These are phyloP conservation scores for Citrus reticulata DNA, from an alignment of 345 rosid species.

Conservation along the genomic window DNA sequence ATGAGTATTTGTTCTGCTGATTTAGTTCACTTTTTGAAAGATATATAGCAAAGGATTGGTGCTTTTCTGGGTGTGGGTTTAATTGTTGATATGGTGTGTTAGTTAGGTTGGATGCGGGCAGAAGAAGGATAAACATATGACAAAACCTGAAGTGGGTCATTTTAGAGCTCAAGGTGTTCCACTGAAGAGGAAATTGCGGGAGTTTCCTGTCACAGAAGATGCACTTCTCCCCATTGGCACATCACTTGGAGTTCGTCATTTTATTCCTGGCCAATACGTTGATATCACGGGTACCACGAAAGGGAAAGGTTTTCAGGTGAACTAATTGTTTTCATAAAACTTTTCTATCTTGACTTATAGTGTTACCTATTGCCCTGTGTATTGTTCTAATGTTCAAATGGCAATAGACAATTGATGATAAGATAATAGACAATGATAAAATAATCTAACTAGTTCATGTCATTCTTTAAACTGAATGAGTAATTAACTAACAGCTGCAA, in stretches of 20 bases:
- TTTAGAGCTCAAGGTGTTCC: conserved; percentile 96
- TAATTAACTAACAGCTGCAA: neutral
- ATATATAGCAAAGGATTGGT: neutral
- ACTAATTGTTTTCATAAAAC: neutral
- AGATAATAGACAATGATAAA: neutral
- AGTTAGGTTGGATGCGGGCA: conserved; percentile 89
- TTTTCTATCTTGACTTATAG: neutral
- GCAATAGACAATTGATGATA: neutral
- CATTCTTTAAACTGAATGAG: neutral
- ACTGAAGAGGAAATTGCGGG: conserved; percentile 83
- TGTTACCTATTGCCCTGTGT: neutral
- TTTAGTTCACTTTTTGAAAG: neutral
- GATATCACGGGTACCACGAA: conserved; percentile 84
- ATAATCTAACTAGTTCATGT: neutral
- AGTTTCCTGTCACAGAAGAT: conserved; percentile 93
- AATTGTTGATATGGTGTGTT: conserved; percentile 31
- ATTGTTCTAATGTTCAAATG: neutral
- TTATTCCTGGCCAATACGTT: conserved; percentile 83
- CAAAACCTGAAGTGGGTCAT: conserved; percentile 92
- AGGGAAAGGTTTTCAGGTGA: conserved; percentile 97
- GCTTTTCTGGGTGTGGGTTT: conserved; percentile 8
- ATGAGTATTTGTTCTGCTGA: neutral
- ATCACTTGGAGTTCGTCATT: conserved; percentile 74
- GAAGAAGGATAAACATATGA: conserved; percentile 91
- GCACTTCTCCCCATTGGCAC: conserved; percentile 86